Evolutionary conservation across 1,139 yeast species (phyloP), one percentile per base, ranked within the genome.

Genomic region (Zygosaccharomyces pseudobailii): DNA sequence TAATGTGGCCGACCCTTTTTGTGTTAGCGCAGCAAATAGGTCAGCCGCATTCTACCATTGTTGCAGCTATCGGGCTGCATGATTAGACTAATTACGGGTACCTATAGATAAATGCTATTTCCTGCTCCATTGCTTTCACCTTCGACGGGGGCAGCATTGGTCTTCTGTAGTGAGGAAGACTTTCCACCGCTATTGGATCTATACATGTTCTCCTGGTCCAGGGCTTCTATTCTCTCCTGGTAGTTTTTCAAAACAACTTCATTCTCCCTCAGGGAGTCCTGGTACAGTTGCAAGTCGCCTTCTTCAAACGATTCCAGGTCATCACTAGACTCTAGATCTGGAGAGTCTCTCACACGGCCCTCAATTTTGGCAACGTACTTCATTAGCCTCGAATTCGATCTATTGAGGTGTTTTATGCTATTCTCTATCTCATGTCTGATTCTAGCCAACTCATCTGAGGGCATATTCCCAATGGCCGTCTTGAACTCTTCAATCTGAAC

Each of bases 401-500:
- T 65, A 38, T 57, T 53, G 45, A 72, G 52, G 51, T 70, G 72
- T 10, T 47, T 40, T 32, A 69, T 55, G 23, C 73, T 68, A 36
- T 61, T 63, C 32, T 52, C 53, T 9, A 72, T 53, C 42, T 65
- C 67, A 7, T 51, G 43, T 32, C 59, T 55, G 17, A 69, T 55
- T 5, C 54, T 47, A 3, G 51, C 28, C 36, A 71, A 47, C 45
- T 70, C 71, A 3, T 55, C 62, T 23, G 56, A 60, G 1, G 71
- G 50, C 42, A 69, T 48, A 6, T 68, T 71, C 28, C 58, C 58
- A 36, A 71, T 67, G 3, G 71, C 71, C 2, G 58, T 49, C 40
- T 52, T 57, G 58, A 72, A 72, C 42, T 71, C 74, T 10, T 61
- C 55, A 20, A 71, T 57, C 28, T 68, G 65, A 25, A 71, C 65